Evolutionary conservation across 116 monocot genomes (phyloP).

Genomic region (Phalaenopsis hybrid): DNA sequence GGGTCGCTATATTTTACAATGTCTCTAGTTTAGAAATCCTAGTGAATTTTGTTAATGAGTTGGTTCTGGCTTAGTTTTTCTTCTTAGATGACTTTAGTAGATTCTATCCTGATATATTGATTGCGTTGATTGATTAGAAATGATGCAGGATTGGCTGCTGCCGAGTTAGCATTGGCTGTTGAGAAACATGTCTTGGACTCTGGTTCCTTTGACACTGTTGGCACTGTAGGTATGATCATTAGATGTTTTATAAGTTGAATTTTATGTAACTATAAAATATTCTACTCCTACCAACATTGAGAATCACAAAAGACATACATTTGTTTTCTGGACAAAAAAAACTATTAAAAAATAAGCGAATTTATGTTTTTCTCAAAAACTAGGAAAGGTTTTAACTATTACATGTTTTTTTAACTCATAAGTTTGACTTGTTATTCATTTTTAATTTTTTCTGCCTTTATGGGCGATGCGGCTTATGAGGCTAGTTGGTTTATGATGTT

Average conservation of each 20-base stretch:
- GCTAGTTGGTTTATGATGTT: not conserved
- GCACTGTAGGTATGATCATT: conserved; percentile 78
- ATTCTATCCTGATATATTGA: conserved; percentile 3
- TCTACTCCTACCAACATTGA: not conserved
- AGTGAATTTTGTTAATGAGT: not conserved
- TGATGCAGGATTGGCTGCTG: conserved; percentile 97
- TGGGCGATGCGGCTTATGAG: not conserved
- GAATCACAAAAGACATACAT: not conserved
- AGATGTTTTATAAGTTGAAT: not conserved
- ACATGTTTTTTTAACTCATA: not conserved
- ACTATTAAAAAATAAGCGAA: not conserved
- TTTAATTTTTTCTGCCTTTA: not conserved
- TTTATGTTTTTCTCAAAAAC: not conserved
- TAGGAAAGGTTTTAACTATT: not conserved
- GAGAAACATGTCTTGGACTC: conserved; percentile 93
- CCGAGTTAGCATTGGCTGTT: conserved; percentile 88
- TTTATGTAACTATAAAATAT: not conserved
- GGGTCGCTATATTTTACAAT: not conserved
- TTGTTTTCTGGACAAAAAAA: not conserved
- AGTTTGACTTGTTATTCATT: not conserved
- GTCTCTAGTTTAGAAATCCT: not conserved
- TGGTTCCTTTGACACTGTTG: conserved; percentile 87
- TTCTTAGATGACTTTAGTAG: conserved; percentile 1
- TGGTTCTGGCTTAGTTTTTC: not conserved
- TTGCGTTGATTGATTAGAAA: conserved; percentile 45